These are phyloP conservation scores for Pichia sp. DNA, from an alignment of 1,139 yeast species.

Conservation along the genomic window DNA sequence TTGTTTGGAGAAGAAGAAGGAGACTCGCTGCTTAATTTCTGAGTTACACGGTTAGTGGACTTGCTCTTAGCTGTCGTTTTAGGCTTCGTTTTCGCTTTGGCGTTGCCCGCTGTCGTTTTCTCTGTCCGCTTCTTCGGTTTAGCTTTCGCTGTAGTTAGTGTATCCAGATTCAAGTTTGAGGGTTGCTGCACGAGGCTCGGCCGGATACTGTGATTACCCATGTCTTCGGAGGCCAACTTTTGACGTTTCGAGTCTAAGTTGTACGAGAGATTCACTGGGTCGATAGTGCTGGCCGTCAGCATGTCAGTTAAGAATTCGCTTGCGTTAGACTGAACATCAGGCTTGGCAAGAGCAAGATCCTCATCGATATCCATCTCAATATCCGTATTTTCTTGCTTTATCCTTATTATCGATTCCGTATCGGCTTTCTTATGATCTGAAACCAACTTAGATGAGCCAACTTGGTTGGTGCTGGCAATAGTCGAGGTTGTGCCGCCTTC, in stretches of 20 bases:
- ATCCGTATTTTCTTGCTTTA: slow-evolving; percentile 5
- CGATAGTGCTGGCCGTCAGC: slow-evolving; percentile 30
- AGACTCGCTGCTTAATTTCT: background rate
- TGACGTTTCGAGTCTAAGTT: slow-evolving; percentile 29
- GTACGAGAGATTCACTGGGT: slow-evolving; percentile 33
- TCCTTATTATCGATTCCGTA: background rate
- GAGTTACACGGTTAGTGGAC: background rate
- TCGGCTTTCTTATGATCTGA: background rate
- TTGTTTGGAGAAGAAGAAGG: background rate
- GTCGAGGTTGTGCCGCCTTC: background rate
- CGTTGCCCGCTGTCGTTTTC: background rate
- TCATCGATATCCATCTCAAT: background rate
- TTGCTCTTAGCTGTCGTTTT: background rate
- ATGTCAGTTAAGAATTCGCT: background rate
- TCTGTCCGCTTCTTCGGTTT: background rate
- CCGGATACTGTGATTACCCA: background rate
- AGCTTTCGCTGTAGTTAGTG: background rate
- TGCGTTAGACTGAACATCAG: background rate
- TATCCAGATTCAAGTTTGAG: background rate
- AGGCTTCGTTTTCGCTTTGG: background rate
- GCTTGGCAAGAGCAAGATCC: background rate
- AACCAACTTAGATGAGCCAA: background rate
- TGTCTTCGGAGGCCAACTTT: slow-evolving; percentile 20
- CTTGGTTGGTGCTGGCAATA: background rate
- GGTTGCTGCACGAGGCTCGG: background rate